These are phyloP conservation scores for Diaporthe amygdali DNA, from an alignment of 2,329 filamentous ascomycete species.

Conservation along the genomic window DNA sequence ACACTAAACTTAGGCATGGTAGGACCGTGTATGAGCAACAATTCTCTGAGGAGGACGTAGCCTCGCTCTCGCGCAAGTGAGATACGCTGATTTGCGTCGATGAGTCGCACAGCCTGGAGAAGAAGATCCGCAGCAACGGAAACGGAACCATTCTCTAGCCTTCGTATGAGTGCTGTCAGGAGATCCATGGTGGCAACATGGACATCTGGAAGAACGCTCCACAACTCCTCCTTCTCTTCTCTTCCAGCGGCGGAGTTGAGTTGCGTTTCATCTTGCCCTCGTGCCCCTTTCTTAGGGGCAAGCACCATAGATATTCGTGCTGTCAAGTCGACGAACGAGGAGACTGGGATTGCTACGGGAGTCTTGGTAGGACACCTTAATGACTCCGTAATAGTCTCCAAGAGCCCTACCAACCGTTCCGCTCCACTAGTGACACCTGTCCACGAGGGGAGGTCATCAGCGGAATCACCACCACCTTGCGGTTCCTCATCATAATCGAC, in stretches of 20 bases:
- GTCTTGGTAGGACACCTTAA: conserved; percentile 68
- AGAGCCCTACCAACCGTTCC: conserved; percentile 69
- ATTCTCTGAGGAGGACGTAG: conserved; percentile 63
- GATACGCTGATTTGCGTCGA: conserved; percentile 60
- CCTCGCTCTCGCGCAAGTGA: conserved; percentile 61
- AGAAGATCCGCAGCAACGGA: conserved; percentile 68
- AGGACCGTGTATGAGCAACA: conserved; percentile 68
- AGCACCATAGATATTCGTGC: conserved; percentile 72
- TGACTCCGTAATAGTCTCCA: conserved; percentile 69
- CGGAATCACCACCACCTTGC: conserved; percentile 48
- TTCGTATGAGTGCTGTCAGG: conserved; percentile 58
- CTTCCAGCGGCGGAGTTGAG: conserved; percentile 75
- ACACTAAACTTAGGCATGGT: conserved; percentile 71
- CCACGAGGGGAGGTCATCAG: conserved; percentile 71
- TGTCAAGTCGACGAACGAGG: conserved; percentile 70
- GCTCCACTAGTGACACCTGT: conserved; percentile 74
- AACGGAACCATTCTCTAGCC: conserved; percentile 62
- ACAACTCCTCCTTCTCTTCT: conserved; percentile 83
- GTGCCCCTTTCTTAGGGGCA: conserved; percentile 51
- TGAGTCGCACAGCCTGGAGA: conserved; percentile 75
- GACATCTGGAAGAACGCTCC: conserved; percentile 73
- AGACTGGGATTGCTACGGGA: conserved; percentile 70
- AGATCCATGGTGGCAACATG: conserved; percentile 75
- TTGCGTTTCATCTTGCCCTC: conserved; percentile 57
- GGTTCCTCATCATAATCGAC: conserved; percentile 53